phyloP scores from a whole-genome alignment of 257 asterid genomes.

The Solanum chiquidenum region DNA sequence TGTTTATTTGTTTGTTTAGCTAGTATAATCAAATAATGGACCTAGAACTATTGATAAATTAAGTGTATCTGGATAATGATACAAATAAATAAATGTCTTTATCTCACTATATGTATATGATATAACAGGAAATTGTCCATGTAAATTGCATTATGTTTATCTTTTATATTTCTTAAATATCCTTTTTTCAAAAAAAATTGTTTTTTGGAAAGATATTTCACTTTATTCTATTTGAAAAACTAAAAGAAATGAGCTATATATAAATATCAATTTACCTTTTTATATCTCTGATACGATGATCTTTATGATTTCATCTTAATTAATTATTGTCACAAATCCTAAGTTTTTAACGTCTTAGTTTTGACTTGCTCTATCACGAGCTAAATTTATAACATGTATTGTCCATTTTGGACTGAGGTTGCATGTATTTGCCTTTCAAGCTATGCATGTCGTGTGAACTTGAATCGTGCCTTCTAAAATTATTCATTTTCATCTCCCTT shows the following conservation, averaged over 20 bases:
- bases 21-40: not conserved
- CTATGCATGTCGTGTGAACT: not conserved
- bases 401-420: not conserved
- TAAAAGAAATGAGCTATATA: not conserved
- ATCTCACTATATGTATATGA: not conserved
- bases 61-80: not conserved
- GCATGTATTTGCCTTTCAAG: not conserved
- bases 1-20: not conserved
- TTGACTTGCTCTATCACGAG: not conserved
- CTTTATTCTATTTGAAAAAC: not conserved
- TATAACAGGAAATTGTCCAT: not conserved
- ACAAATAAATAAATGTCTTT: not conserved
- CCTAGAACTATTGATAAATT: not conserved
- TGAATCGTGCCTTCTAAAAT: not conserved
- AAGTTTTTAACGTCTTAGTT: not conserved
- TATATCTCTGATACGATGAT: not conserved
- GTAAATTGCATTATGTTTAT: not conserved
- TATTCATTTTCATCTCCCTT: not conserved
- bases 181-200: not conserved
- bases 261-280: not conserved
- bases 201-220: not conserved
- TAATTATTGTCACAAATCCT: not conserved
- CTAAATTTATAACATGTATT: not conserved
- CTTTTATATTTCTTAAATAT: not conserved
- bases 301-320: not conserved